These are phyloP conservation scores for Xenoacremonium recifei DNA, from an alignment of 2,329 filamentous ascomycete species.

Conservation along the genomic window DNA sequence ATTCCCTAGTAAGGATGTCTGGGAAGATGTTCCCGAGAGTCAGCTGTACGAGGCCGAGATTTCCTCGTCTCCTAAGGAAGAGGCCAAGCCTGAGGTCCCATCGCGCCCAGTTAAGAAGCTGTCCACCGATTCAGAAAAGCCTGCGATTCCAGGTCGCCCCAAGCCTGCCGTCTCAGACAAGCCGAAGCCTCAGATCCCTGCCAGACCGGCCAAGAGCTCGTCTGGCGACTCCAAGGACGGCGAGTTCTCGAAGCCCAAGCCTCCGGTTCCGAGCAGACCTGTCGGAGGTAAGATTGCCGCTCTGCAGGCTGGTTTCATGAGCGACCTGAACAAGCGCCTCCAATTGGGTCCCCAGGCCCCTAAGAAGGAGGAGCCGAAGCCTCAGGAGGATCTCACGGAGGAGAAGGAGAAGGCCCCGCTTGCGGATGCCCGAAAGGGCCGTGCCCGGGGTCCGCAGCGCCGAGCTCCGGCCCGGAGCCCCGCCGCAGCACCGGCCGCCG, in stretches of 20 bases:
- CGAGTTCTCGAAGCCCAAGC: constrained; percentile 68
- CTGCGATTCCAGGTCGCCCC: constrained; percentile 50
- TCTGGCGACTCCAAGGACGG: constrained; percentile 41
- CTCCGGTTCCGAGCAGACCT: constrained; percentile 72
- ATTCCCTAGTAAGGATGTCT: constrained; percentile 90
- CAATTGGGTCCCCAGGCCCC: constrained; percentile 79
- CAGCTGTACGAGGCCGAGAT: constrained; percentile 77
- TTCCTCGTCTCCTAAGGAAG: constrained; percentile 31
- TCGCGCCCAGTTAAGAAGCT: constrained; percentile 37
- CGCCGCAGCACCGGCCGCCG: constrained; percentile 32
- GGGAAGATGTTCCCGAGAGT: constrained; percentile 91
- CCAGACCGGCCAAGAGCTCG: constrained; percentile 55
- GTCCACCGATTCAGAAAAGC: constrained; percentile 38
- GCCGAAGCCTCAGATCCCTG: constrained; percentile 60
- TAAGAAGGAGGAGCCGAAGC: constrained; percentile 68
- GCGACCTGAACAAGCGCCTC: constrained; percentile 85
- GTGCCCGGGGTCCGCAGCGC: constrained; percentile 83
- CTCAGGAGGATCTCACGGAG: constrained; percentile 53
- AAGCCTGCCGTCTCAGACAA: constrained; percentile 55
- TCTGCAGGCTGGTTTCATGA: constrained; percentile 88
- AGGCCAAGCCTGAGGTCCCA: constrained; percentile 29
- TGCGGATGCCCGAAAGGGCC: constrained; percentile 82
- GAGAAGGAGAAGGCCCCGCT: constrained; percentile 76
- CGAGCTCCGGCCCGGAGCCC: constrained; percentile 60
- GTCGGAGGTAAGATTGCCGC: constrained; percentile 85